Evolutionary conservation across 352 stramenopile species (phyloP).

Genomic region (Pythium sp.): DNA sequence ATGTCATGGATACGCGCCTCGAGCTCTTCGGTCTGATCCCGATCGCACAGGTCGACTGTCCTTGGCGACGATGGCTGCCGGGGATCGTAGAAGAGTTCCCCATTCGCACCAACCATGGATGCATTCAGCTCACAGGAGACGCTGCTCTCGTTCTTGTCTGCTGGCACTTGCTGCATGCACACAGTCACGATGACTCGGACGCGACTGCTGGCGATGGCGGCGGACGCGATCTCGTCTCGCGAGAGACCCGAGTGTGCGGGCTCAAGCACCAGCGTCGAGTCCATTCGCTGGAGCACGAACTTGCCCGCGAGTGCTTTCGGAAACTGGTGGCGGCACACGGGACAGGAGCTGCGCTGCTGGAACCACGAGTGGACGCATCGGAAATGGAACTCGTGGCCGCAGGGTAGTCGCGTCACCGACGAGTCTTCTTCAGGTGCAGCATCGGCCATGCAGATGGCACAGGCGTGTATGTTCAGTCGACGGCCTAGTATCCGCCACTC

Average conservation of each 20-base stretch:
- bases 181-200: conserved; percentile 4
- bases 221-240: not conserved
- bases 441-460: conserved; percentile 88
- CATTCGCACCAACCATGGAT: not conserved
- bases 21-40: too few relatives aligned
- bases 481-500: too few relatives aligned
- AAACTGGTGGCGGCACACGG: conserved; percentile 75
- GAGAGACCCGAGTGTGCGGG: not conserved
- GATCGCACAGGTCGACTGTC: too few relatives aligned
- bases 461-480: too few relatives aligned
- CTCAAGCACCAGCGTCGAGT: conserved; percentile 8
- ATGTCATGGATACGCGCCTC: too few relatives aligned
- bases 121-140: not conserved
- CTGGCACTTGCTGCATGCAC: not conserved
- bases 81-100: not conserved
- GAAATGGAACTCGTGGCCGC: conserved; percentile 83
- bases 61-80: not conserved
- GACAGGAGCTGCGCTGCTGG: conserved; percentile 63
- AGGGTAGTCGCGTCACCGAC: conserved; percentile 65
- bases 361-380: conserved; percentile 79
- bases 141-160: not conserved
- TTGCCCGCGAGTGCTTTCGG: conserved; percentile 10
- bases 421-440: conserved; percentile 27
- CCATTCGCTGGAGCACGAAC: conserved; percentile 1
- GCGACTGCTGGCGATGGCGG: too few relatives aligned